Evolutionary conservation across 176 grass and related monocot species (phyloP).

Genomic region (maize (Zea mays)): DNA sequence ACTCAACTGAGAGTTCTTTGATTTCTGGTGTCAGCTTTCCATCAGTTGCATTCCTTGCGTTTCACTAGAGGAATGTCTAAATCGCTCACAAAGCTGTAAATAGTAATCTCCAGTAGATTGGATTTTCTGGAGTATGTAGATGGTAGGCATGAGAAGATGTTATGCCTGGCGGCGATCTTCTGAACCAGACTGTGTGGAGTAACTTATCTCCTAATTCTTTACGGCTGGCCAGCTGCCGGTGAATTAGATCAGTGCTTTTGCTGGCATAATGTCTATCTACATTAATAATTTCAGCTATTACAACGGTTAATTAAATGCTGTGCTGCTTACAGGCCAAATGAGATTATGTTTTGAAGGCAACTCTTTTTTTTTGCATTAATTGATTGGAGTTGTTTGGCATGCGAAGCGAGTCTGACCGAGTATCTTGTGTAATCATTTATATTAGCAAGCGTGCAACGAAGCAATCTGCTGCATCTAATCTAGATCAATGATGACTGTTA

Average conservation of each 20-base stretch:
- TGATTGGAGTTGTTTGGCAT: too few relatives aligned
- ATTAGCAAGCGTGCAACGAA: too few relatives aligned
- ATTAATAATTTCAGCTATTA: too few relatives aligned
- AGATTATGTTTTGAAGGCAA: neutral
- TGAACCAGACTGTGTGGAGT: slow-evolving; percentile 24
- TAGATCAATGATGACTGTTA: too few relatives aligned
- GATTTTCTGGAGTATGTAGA: slow-evolving; percentile 38
- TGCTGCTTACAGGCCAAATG: neutral
- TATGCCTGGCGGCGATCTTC: slow-evolving; percentile 12
- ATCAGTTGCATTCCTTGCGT: slow-evolving; percentile 11
- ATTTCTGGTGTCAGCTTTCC: slow-evolving; percentile 12
- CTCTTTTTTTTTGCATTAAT: too few relatives aligned
- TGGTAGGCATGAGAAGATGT: slow-evolving; percentile 34
- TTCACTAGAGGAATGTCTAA: slow-evolving; percentile 27
- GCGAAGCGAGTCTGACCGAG: too few relatives aligned
- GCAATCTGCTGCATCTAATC: too few relatives aligned
- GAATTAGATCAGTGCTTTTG: too few relatives aligned
- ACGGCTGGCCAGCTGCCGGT: too few relatives aligned
- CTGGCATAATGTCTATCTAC: too few relatives aligned
- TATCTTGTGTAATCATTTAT: too few relatives aligned
- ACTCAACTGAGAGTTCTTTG: slow-evolving; percentile 76
- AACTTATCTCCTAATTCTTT: slow-evolving; percentile 21
- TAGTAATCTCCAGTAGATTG: slow-evolving; percentile 43
- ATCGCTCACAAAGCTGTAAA: slow-evolving; percentile 39
- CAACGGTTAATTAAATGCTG: too few relatives aligned